A percentile compares a stretch with the other conserved stretches of the same genome.
Evolutionary conservation across 2,329 filamentous ascomycete species (phyloP).

Genomic region (Aspergillaceae sp.): DNA sequence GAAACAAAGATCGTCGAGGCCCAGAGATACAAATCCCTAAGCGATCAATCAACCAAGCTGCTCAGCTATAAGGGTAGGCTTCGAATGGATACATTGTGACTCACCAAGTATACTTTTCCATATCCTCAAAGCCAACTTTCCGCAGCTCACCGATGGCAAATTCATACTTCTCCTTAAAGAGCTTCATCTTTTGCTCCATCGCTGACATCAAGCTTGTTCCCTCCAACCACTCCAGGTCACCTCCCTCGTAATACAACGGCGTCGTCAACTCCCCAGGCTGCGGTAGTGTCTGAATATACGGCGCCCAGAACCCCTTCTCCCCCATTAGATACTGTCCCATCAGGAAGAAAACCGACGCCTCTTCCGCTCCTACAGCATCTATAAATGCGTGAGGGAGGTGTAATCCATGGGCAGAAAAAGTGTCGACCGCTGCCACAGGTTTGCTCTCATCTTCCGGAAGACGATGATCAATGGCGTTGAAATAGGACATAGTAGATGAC

Average conservation of each 20-base stretch:
- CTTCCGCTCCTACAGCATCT: conserved; percentile 45
- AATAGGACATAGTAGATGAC: conserved; percentile 29
- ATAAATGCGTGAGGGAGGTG: conserved; percentile 47
- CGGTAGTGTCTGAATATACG: conserved; percentile 59
- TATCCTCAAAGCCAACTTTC: conserved; percentile 21
- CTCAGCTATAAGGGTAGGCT: too few relatives aligned
- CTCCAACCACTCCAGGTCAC: conserved; percentile 47
- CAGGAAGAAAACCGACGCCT: conserved; percentile 59
- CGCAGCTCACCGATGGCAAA: conserved; percentile 22
- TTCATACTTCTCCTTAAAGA: conserved; percentile 33
- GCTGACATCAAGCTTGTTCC: conserved; percentile 28
- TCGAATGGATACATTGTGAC: conserved; percentile 2
- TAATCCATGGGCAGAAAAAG: conserved; percentile 25
- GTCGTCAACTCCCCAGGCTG: conserved; percentile 53
- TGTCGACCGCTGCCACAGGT: background rate
- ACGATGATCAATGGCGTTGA: conserved; percentile 24
- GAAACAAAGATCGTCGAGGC: conserved; percentile 38
- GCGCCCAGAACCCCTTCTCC: conserved; percentile 54
- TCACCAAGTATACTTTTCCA: conserved; percentile 33
- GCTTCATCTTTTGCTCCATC: conserved; percentile 23
- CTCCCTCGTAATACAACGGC: conserved; percentile 55
- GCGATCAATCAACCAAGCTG: background rate
- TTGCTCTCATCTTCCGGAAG: background rate
- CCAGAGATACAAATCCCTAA: conserved; percentile 40
- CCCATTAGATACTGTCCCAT: conserved; percentile 58